Base-by-base conservation (phyloP, 129 eudicot species). In the Saposhnikovia divaricata region DNA sequence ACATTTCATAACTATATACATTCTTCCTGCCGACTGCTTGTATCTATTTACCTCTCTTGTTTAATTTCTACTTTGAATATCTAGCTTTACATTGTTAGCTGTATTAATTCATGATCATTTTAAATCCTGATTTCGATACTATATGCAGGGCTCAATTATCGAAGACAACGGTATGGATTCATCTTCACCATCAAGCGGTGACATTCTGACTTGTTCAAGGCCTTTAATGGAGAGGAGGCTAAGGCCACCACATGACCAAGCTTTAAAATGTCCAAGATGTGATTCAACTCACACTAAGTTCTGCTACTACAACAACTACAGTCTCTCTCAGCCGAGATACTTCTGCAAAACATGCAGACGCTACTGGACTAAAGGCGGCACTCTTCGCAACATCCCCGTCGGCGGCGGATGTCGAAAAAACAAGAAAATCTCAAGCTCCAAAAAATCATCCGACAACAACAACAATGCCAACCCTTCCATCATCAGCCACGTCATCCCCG, bases 271-370 rank as follows among this genome's bases (percentile, higher is more conserved):
- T 81, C 98, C 98, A 1, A 84, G 98, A 0, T 95, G 98, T 47
- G 98, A 95, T 25, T 94, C 98, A 14, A 81, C 93, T 0, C 97
- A 94, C 92, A 94, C 98, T 74, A 94, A 94, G 25, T 94, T 94
- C 81, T 94, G 98, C 75, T 94, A 94, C 96, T 94, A 94, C 88
- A 94, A 94, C 92, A 94, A 94, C 86, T 95, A 95, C 89, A 92
- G 97, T 77, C 91, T 95, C 76, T 83, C 98, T 4, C 98, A 95
- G 77, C 98, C 98, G 1, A 79, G 98, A 39, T 92, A 92, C 88
- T 95, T 95, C 73, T 95, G 98, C 86, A 95, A 95, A 77, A 87
- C 98, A 9, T 95, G 98, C 83, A 85, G 98, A 25, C 86, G 98
- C 39, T 95, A 95, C 39, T 95, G 98, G 98, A 95, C 98, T 61